Evolutionary conservation across 2,329 filamentous ascomycete species (phyloP).

Genomic region (Talaromyces amestolkiae): DNA sequence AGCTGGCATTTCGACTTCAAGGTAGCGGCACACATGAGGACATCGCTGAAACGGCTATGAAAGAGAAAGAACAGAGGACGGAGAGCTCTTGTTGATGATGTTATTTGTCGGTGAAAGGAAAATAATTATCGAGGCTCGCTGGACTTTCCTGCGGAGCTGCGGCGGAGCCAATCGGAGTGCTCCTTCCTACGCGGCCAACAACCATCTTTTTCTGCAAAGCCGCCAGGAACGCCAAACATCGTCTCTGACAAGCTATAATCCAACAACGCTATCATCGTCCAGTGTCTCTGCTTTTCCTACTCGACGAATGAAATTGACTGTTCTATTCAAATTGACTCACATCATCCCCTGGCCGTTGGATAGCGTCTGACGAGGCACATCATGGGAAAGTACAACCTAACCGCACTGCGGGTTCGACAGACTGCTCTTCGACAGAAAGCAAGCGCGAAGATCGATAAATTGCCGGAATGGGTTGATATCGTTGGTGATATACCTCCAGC

Average conservation of each 20-base stretch:
- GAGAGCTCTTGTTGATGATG: neutral
- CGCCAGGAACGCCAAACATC: neutral
- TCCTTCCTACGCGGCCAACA: constrained; percentile 26
- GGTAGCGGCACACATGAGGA: constrained; percentile 30
- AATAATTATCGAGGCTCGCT: neutral
- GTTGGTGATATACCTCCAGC: constrained; percentile 59
- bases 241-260: neutral
- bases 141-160: constrained; percentile 32
- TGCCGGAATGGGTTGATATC: constrained; percentile 56
- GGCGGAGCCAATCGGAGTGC: constrained; percentile 38
- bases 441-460: constrained; percentile 33
- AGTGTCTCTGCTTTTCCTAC: neutral
- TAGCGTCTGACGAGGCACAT: constrained; percentile 16
- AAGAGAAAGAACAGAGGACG: neutral
- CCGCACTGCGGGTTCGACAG: constrained; percentile 46
- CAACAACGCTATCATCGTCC: neutral
- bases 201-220: constrained; percentile 35
- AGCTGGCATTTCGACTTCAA: constrained; percentile 57
- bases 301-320: neutral
- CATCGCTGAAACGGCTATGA: constrained; percentile 14
- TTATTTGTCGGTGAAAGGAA: neutral
- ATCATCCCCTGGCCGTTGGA: neutral
- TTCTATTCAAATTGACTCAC: neutral
- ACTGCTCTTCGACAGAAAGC: constrained; percentile 41
- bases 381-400: constrained; percentile 49